Evolutionary conservation across 192 early-diverging fungal species (phyloP).

Genomic region (Coemansia sp.): DNA sequence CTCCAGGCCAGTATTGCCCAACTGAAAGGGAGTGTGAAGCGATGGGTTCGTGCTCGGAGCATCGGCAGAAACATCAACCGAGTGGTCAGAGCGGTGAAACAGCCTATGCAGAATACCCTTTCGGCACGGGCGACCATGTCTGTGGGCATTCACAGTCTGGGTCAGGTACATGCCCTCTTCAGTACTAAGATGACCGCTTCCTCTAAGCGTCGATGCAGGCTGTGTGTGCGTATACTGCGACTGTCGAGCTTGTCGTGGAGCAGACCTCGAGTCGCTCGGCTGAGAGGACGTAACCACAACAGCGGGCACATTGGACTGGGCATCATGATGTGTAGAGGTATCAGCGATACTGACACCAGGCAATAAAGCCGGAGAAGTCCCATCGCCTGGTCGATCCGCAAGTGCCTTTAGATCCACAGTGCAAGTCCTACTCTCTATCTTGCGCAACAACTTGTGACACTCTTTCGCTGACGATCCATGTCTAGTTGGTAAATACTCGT

Average conservation of each 20-base stretch:
- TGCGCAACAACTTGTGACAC: constrained; percentile 32
- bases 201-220: neutral
- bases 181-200: neutral
- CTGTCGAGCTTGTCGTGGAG: neutral
- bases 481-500: constrained; percentile 27
- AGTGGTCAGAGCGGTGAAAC: constrained; percentile 2
- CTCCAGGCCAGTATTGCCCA: neutral
- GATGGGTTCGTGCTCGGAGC: neutral
- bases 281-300: neutral
- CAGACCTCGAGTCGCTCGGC: neutral
- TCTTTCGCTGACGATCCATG: constrained; percentile 34
- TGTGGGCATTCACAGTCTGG: neutral
- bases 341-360: neutral
- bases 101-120: neutral
- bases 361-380: neutral
- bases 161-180: neutral
- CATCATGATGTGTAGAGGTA: neutral
- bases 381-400: neutral
- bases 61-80: neutral
- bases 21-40: neutral
- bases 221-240: neutral
- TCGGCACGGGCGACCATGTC: neutral
- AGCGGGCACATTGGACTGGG: neutral
- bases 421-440: constrained; percentile 17
- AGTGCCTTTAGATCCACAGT: constrained; percentile 19